These are phyloP conservation scores for Clitocybe nebularis DNA, from an alignment of 1,284 basidiomycete genomes.

Conservation along the genomic window DNA sequence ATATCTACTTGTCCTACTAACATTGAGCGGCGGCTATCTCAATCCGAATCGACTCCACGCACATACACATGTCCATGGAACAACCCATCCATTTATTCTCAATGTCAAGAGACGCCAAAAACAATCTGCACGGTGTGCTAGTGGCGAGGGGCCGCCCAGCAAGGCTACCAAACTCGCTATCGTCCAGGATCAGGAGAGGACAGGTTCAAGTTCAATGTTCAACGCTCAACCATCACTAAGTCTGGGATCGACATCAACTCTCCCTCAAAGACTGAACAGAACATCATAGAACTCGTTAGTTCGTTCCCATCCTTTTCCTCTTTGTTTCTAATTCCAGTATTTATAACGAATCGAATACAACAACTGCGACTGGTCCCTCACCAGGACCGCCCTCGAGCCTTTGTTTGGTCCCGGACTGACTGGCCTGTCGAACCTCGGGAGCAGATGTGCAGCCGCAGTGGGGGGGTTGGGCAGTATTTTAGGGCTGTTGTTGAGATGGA, in stretches of 20 bases:
- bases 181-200: slow-evolving; percentile 84
- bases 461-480: no score
- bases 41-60: no score
- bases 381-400: slow-evolving; percentile 87
- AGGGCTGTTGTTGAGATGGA: no score
- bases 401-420: slow-evolving; percentile 89
- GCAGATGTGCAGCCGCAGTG: no score
- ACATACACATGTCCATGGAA: slow-evolving; percentile 65
- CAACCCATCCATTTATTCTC: slow-evolving; percentile 74
- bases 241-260: slow-evolving; percentile 88
- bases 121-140: slow-evolving; percentile 61
- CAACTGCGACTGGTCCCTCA: slow-evolving; percentile 93
- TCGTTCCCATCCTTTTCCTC: background rate
- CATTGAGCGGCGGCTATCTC: slow-evolving; percentile 83
- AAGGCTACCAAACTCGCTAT: slow-evolving; percentile 92
- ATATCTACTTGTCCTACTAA: slow-evolving; percentile 92
- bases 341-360: slow-evolving; percentile 94
- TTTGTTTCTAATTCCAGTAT: no score
- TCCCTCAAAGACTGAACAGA: slow-evolving; percentile 94
- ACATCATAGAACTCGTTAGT: slow-evolving; percentile 89
- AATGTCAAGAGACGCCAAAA: slow-evolving; percentile 81
- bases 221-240: no score
- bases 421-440: slow-evolving; percentile 90
- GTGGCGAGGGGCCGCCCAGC: slow-evolving; percentile 76
- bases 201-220: slow-evolving; percentile 79